Conservation (phyloP, 2,329 filamentous ascomycete genomes). For the Colletotrichum musae region DNA sequence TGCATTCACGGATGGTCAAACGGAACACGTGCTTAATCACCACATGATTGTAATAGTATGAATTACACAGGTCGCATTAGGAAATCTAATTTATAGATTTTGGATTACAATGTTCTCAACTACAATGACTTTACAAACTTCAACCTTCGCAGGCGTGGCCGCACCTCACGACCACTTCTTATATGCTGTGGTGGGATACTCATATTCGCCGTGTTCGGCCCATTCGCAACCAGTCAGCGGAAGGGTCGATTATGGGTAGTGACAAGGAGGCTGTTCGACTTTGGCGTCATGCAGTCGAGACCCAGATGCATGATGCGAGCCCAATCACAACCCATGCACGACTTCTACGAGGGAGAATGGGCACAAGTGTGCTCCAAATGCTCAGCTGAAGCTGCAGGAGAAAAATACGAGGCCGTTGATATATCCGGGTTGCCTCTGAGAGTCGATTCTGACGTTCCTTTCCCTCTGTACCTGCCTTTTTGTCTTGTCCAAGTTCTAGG, state of each 20-base stretch:
- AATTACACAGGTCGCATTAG: no score
- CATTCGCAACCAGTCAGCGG: not conserved
- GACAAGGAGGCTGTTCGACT: not conserved
- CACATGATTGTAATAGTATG: not conserved
- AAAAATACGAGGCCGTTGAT: not conserved
- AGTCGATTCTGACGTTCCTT: not conserved
- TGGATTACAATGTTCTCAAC: no score
- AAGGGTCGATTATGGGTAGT: not conserved
- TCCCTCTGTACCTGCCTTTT: not conserved
- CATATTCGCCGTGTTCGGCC: not conserved
- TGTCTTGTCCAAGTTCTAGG: not conserved
- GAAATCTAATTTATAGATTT: no score
- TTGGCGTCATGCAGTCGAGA: slow-evolving; percentile 3
- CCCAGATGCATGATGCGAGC: slow-evolving; percentile 6
- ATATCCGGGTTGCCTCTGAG: not conserved
- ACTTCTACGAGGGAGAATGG: not conserved
- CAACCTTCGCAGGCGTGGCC: no score
- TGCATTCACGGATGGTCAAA: slow-evolving; percentile 38
- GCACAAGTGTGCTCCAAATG: not conserved
- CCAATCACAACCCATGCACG: not conserved
- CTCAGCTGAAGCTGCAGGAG: slow-evolving; percentile 1
- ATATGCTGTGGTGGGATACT: not conserved
- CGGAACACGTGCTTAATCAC: slow-evolving; percentile 33
- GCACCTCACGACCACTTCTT: no score
- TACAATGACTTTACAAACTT: no score